Evolutionary conservation across 345 rosid species (phyloP), one percentile per base, ranked within the genome.

Genomic region (Brassica nigra): DNA sequence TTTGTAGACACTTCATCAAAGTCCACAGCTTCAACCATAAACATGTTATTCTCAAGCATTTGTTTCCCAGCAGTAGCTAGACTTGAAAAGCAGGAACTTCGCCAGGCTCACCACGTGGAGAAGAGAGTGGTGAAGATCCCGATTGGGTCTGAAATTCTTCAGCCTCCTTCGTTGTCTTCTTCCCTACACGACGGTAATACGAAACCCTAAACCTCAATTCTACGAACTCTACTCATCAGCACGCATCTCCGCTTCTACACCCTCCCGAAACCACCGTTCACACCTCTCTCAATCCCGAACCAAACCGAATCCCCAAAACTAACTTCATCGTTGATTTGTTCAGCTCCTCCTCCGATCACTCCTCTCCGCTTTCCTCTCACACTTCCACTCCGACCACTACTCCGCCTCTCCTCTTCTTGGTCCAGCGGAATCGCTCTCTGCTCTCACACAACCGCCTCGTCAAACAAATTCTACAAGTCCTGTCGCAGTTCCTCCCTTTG

Each of bases 361-460:
- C 71, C 79, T 74, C 95, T 61, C 66, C 71, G 78, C 94, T 31
- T 92, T 94, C 83, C 98, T 94, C 68, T 89, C 97, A 59, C 97
- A 94, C 83, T 92, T 94, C 86, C 97, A 94, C 82, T 88, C 95
- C 69, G 97, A 94, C 39, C 98, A 90, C 75, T 92, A 92, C 76
- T 63, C 89, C 23, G 97, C 71, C 91, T 94, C 63, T 80, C 89
- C 71, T 62, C 88, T 44, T 49, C 86, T 65, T 94, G 98, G 97
- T 88, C 90, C 12, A 77, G 83, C 54, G 98, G 97, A 59, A 76
- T 92, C 49, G 78, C 92, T 39, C 90, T 88, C 84, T 90, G 97
- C 80, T 92, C 98, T 55, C 85, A 73, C 3, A 76, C 72, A 62
- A 90, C 98, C 77, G 78, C 62, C 95, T 94, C 83, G 87, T 92